phyloP scores from a whole-genome alignment of 2,329 filamentous ascomycete genomes.

The Dryadomyces quercivorus region DNA sequence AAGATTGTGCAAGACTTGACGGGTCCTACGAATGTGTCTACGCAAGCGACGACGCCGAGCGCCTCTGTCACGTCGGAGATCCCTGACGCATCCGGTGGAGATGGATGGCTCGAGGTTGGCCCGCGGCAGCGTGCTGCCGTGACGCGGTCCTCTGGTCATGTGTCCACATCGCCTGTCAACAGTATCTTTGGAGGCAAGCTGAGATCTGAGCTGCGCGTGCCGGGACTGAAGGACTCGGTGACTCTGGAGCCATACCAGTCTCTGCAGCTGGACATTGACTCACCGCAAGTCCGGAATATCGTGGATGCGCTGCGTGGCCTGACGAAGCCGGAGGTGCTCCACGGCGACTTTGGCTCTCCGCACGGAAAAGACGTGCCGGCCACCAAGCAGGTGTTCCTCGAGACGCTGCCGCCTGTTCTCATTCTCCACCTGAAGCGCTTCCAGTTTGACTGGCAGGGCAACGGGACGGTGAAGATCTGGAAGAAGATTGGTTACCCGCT shows the following conservation, averaged over 20 bases:
- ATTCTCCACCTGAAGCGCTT: slow-evolving; percentile 96
- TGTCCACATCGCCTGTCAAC: slow-evolving; percentile 67
- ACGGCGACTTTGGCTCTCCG: slow-evolving; percentile 71
- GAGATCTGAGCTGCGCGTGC: slow-evolving; percentile 77
- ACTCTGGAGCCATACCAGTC: slow-evolving; percentile 91
- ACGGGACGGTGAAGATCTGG: slow-evolving; percentile 91
- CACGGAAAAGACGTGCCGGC: slow-evolving; percentile 65
- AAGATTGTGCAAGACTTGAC: slow-evolving; percentile 52
- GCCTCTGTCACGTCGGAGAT: slow-evolving; percentile 16
- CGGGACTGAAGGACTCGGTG: slow-evolving; percentile 79
- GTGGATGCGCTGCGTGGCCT: slow-evolving; percentile 78
- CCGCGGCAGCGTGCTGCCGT: slow-evolving; percentile 79
- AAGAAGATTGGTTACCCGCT: slow-evolving; percentile 95
- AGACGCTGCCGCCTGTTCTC: slow-evolving; percentile 78
- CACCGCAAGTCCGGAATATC: slow-evolving; percentile 78
- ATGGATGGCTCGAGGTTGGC: slow-evolving; percentile 91
- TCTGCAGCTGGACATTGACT: slow-evolving; percentile 86
- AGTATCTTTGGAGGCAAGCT: slow-evolving; percentile 91
- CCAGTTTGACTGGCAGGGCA: slow-evolving; percentile 76
- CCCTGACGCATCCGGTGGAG: slow-evolving; percentile 15
- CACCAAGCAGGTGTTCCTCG: slow-evolving; percentile 91
- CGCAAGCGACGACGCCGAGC: slow-evolving; percentile 30
- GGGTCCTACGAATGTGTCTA: slow-evolving; percentile 18
- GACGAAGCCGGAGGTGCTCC: slow-evolving; percentile 71
- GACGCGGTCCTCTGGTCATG: slow-evolving; percentile 72